These are phyloP conservation scores for Mrakia gelida DNA, from an alignment of 768 basidiomycete species.

Conservation along the genomic window DNA sequence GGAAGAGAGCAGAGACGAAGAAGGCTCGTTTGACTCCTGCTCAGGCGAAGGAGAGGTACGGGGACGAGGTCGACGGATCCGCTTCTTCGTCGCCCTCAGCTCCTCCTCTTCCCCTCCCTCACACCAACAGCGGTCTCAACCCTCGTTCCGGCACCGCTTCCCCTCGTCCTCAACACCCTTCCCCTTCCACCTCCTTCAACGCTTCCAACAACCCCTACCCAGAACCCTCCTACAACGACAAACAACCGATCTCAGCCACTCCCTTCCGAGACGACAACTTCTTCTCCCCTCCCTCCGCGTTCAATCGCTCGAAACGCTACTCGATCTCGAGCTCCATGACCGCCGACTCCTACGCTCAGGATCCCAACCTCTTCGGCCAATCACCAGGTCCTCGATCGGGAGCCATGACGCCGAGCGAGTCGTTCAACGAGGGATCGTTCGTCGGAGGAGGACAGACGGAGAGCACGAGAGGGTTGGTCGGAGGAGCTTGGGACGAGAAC, in stretches of 20 bases:
- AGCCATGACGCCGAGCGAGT: background rate
- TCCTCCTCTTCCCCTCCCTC: background rate
- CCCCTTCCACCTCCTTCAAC: background rate
- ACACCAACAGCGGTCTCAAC: background rate
- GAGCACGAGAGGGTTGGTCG: constrained; percentile 26
- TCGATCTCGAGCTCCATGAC: constrained; percentile 20
- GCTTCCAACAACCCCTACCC: background rate
- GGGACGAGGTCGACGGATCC: background rate
- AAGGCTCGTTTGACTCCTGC: constrained; percentile 16
- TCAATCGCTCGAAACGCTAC: background rate
- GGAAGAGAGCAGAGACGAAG: constrained; percentile 36
- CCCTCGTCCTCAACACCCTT: background rate
- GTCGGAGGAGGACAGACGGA: constrained; percentile 10
- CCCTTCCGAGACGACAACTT: constrained; percentile 4
- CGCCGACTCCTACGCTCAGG: background rate
- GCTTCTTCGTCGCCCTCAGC: background rate
- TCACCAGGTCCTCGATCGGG: background rate
- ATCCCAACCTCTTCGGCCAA: background rate
- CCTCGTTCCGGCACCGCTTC: background rate
- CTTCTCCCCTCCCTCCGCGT: background rate
- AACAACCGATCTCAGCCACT: background rate
- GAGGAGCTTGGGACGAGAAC: constrained; percentile 29
- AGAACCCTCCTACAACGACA: background rate
- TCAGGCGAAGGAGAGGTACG: constrained; percentile 6
- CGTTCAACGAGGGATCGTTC: constrained; percentile 14